Evolutionary conservation across 805 yeast genomes (phyloP), one percentile per base, ranked within the genome.

Genomic region (Metschnikowia aberdeeniae): DNA sequence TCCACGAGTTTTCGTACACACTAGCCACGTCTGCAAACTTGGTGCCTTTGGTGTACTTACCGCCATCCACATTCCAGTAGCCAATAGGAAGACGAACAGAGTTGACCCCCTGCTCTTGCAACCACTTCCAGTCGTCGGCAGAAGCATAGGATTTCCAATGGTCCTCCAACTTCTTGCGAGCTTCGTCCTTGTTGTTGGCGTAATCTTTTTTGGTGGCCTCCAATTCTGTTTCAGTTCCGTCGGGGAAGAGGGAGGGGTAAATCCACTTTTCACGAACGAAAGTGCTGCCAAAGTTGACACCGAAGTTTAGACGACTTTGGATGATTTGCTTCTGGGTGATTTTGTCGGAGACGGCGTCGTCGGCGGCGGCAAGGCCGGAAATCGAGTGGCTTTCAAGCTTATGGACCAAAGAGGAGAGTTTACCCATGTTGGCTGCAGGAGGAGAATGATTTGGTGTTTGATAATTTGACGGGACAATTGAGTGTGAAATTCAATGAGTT

Each of bases 41-140:
- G 2, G 95, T 84, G 4, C 75, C 78, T 17, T 65, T 63, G 34
- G 80, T 66, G 59, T 72, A 84, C 13, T 55, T 52, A 1, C 90
- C 88, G 17, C 84, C 82, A 42, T 68, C 76, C n/a, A 89, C 78
- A 46, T 78, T 82, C 96, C 96, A 92, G 64, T 86, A 92, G 0
- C 98, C 98, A 52, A 92, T 66, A 6, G 99, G 98, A 1, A 92
- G 74, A 56, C 99, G 75, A 5, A 92, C 74, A 1, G 89, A 78
- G 20, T 87, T 88, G n/a, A 86, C 86, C 6, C 88, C 86, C 43
- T 73, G 75, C 17, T 72, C 67, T 36, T 68, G 62, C 26, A 92
- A 64, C 86, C 89, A 89, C 17, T 75, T 57, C 95, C 96, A 90
- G 60, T 92, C 97, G 6, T 75, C 75, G 44, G 81, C 86, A 29